These are phyloP conservation scores for Metschnikowia cerradonensis DNA, from an alignment of 805 yeast genomes.

Conservation along the genomic window DNA sequence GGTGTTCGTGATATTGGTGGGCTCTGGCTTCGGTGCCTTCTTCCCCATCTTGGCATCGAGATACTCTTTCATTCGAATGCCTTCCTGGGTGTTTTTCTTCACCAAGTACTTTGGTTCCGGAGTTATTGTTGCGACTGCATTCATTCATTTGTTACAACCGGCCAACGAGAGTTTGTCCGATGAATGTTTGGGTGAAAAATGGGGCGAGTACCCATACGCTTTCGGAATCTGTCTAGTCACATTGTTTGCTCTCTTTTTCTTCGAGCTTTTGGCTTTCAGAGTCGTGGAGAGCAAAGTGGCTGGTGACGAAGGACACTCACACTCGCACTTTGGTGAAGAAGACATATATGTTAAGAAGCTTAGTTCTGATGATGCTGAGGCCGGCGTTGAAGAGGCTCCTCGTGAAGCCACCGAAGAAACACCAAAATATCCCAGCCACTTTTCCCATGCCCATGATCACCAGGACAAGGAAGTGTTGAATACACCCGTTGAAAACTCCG, in stretches of 20 bases:
- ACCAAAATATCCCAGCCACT: conserved; percentile 38
- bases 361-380: conserved; percentile 13
- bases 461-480: conserved; percentile 43
- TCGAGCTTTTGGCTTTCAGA: conserved; percentile 48
- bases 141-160: conserved; percentile 68
- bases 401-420: conserved; percentile 11
- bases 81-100: conserved; percentile 59
- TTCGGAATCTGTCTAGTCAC: conserved; percentile 51
- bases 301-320: conserved; percentile 24
- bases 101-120: conserved; percentile 82
- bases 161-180: conserved; percentile 56
- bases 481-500: conserved; percentile 31
- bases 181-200: conserved; percentile 61
- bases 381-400: conserved; percentile 9
- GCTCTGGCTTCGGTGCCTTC: conserved; percentile 52
- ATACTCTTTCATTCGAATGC: conserved; percentile 55
- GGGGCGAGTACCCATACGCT: conserved; percentile 51
- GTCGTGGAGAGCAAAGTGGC: conserved; percentile 36
- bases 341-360: conserved; percentile 27
- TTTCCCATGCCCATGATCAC: conserved; percentile 38
- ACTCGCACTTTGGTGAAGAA: conserved; percentile 51
- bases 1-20: conserved; percentile 55
- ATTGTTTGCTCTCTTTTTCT: conserved; percentile 48
- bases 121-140: conserved; percentile 77
- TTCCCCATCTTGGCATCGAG: conserved; percentile 61